Percentiles rank a stretch among this genome's conserved stretches.
These are phyloP conservation scores for Kwoniella pini DNA, from an alignment of 768 basidiomycete genomes.

Conservation along the genomic window DNA sequence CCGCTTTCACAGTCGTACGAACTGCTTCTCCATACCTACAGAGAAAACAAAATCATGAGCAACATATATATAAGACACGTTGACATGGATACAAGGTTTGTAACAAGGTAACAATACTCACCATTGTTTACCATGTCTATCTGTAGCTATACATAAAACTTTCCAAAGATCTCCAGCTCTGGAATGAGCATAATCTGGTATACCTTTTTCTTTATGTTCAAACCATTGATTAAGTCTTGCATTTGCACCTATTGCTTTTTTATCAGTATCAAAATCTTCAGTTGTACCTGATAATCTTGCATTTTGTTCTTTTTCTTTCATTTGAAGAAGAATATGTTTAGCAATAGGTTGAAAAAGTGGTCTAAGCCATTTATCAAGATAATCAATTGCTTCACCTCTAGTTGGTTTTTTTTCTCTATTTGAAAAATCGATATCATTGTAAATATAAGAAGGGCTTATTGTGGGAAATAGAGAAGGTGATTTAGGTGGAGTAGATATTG, in stretches of 20 bases:
- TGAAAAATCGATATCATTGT: neutral
- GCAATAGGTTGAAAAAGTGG: slow-evolving; percentile 39
- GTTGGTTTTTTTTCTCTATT: neutral
- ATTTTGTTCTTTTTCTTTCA: slow-evolving; percentile 17
- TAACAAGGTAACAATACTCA: slow-evolving; percentile 31
- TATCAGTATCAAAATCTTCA: slow-evolving; percentile 24
- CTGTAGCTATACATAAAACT: slow-evolving; percentile 19
- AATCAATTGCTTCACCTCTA: slow-evolving; percentile 29
- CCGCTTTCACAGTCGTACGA: slow-evolving; percentile 30
- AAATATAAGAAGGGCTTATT: neutral
- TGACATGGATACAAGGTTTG: too few relatives aligned
- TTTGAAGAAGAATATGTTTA: slow-evolving; percentile 17
- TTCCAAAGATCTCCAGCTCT: slow-evolving; percentile 25
- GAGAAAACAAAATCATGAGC: too few relatives aligned
- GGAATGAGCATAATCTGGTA: slow-evolving; percentile 23
- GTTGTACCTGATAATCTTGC: neutral
- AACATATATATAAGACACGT: too few relatives aligned
- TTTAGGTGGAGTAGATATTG: slow-evolving; percentile 1
- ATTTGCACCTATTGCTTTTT: slow-evolving; percentile 27
- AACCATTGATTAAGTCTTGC: slow-evolving; percentile 40
- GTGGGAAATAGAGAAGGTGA: slow-evolving; percentile 1
- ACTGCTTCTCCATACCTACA: slow-evolving; percentile 33
- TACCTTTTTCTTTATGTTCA: slow-evolving; percentile 19
- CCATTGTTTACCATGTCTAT: slow-evolving; percentile 24
- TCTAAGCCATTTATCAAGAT: slow-evolving; percentile 35